phyloP scores from a whole-genome alignment of 164 flowering plant species.

The Tetracentron sinense region DNA sequence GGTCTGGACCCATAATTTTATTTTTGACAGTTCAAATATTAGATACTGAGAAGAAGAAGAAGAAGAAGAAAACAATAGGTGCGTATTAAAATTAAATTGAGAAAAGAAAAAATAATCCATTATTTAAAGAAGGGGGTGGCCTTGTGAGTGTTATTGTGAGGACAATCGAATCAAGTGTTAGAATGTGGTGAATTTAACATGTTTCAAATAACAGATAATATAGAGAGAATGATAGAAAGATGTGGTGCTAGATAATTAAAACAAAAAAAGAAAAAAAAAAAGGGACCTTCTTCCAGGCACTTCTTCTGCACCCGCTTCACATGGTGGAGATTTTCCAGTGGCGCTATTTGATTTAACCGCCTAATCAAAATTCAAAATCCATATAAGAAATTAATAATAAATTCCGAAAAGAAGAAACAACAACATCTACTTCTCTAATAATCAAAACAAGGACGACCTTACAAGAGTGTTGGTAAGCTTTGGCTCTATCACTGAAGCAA shows the following conservation, averaged over 20 bases:
- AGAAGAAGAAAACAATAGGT: no score
- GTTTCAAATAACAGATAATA: no score
- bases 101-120: no score
- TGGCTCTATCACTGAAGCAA: slow-evolving; percentile 64
- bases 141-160: no score
- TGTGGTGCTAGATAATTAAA: not conserved
- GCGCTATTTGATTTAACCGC: slow-evolving; percentile 62
- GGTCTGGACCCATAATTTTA: no score
- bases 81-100: no score
- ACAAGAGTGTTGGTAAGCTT: slow-evolving; percentile 59
- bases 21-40: no score
- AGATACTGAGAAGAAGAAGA: no score
- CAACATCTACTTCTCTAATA: not conserved
- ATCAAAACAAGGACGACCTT: slow-evolving; percentile 36
- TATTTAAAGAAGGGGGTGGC: no score
- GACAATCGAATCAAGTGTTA: no score
- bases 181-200: no score
- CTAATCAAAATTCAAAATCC: slow-evolving; percentile 28
- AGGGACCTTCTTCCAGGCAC: slow-evolving; percentile 35
- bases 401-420: not conserved
- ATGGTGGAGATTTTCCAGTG: slow-evolving; percentile 74
- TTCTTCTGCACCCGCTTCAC: slow-evolving; percentile 68
- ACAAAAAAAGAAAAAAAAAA: not conserved
- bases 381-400: not conserved
- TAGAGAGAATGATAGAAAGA: not conserved